Percentiles rank a stretch among this genome's conserved stretches.
These are phyloP conservation scores for Spergularia marina DNA, from an alignment of 148 eudicot genomes.

Conservation along the genomic window DNA sequence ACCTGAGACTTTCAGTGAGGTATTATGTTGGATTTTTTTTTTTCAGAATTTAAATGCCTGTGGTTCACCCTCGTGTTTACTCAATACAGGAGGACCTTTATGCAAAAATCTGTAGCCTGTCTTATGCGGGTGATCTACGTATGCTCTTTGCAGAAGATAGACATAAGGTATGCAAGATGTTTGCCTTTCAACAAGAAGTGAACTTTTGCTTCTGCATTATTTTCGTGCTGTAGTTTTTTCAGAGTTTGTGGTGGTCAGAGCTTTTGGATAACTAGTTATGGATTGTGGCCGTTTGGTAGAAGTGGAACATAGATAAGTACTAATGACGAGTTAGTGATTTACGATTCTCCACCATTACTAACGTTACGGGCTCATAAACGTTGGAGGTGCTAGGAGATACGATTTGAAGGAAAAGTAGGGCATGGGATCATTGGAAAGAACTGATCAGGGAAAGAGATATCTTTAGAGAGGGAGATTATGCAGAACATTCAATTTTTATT, in stretches of 20 bases:
- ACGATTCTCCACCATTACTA: too few species aligned
- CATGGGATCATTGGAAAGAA: background rate
- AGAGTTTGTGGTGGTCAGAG: background rate
- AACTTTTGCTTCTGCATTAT: background rate
- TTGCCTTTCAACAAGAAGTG: background rate
- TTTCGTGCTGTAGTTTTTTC: background rate
- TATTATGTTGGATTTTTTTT: slow-evolving; percentile 25
- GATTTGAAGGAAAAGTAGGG: background rate
- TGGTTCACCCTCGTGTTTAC: slow-evolving; percentile 13
- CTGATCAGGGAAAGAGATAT: background rate
- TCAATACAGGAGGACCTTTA: slow-evolving; percentile 68
- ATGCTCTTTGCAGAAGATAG: slow-evolving; percentile 97
- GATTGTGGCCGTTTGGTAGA: background rate
- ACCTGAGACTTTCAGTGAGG: slow-evolving; percentile 78
- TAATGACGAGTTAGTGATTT: too few species aligned
- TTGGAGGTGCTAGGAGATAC: too few species aligned
- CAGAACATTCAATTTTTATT: background rate
- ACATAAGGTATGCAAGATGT: slow-evolving; percentile 59
- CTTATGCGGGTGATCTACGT: slow-evolving; percentile 88
- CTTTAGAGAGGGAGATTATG: background rate
- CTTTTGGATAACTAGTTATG: background rate
- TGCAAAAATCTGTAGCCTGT: slow-evolving; percentile 84
- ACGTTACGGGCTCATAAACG: too few species aligned
- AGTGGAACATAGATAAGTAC: too few species aligned
- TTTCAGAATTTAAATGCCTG: slow-evolving; percentile 3